Evolutionary conservation across 2,329 filamentous ascomycete genomes (phyloP), one percentile per base, ranked within the genome.

Genomic region (Apiospora malaysiana): DNA sequence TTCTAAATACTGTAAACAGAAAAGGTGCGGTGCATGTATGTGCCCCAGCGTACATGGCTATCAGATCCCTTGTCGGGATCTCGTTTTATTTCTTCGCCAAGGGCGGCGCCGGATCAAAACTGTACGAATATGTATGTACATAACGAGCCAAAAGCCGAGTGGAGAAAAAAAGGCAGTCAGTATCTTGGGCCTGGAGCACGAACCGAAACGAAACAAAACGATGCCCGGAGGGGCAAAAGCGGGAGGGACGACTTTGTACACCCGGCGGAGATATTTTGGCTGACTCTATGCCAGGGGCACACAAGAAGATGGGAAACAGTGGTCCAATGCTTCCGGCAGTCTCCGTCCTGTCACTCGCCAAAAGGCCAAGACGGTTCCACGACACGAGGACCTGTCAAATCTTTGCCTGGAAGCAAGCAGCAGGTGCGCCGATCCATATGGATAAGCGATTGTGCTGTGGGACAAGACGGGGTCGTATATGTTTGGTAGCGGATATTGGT

Each of bases 351-450:
- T 6, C 43, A 46, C 14, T 46, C 43, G 43, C 18, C 2, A 46
- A 46, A 42, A 42, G 40, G 47, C 9, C 46, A 47, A 47, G 12
- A n/a, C 6, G 25, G 49, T 63, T 40, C 27, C 32, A 63, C 27
- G 18, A n/a, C 56, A 63, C 32, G 32, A 40, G 32, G 56, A 63
- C 27, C 56, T 63, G 56, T 40, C 56, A 40, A 63, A 63, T 63
- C 27, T 63, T 40, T 18, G 56, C 32, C 56, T 40, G 32, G 56
- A 4, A 23, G 56, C 56, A 63, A 63, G 56, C 56, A 63, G 56
- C 27, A 63, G 14, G 32, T 32, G 42, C n/a, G 16, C n/a, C 56
- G 56, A 63, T 63, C 56, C 56, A 14, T 23, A 32, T 32, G 27
- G n/a, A 40, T n/a, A 9, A 21, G 40, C 9, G 18, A n/a, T 18